Conservation (phyloP, 306 rosid species). For the Pueraria montana region DNA sequence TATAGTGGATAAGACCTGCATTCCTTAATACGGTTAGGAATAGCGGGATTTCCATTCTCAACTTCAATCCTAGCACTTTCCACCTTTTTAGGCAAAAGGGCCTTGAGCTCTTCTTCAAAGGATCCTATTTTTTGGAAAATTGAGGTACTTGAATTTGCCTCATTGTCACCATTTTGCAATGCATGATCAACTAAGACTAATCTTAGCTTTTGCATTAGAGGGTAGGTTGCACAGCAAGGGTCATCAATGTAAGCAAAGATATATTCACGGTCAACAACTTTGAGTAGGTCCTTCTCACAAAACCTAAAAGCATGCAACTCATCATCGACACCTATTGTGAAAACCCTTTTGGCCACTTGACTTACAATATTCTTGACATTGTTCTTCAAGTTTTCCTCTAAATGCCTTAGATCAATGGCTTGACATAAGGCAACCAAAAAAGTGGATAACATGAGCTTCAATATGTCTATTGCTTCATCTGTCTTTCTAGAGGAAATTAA, state of each 20-base stretch:
- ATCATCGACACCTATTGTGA: conserved; percentile 69
- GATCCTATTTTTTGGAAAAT: conserved; percentile 79
- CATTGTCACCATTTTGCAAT: conserved; percentile 69
- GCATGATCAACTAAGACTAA: conserved; percentile 86
- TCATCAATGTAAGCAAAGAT: conserved; percentile 80
- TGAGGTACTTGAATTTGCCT: conserved; percentile 63
- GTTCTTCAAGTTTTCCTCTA: conserved; percentile 81
- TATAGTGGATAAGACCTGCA: conserved; percentile 90
- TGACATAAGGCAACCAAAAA: conserved; percentile 88
- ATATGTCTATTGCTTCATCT: conserved; percentile 77
- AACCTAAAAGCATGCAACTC: conserved; percentile 87
- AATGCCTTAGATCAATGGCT: conserved; percentile 84
- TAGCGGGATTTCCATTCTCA: conserved; percentile 68
- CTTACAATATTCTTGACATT: conserved; percentile 70
- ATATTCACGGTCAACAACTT: conserved; percentile 78
- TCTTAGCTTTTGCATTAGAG: conserved; percentile 83
- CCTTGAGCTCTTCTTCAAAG: conserved; percentile 80
- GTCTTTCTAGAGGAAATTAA: conserved; percentile 85
- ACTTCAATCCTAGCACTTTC: conserved; percentile 65
- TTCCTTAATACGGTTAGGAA: conserved; percentile 70
- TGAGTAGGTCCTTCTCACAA: conserved; percentile 80
- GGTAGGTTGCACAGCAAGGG: conserved; percentile 78
- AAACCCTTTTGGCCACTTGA: conserved; percentile 74
- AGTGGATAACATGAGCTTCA: conserved; percentile 90
- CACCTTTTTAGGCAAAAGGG: conserved; percentile 77